Base-by-base conservation (phyloP, 1,139 yeast genomes). In the Yamadazyma conglobata region DNA sequence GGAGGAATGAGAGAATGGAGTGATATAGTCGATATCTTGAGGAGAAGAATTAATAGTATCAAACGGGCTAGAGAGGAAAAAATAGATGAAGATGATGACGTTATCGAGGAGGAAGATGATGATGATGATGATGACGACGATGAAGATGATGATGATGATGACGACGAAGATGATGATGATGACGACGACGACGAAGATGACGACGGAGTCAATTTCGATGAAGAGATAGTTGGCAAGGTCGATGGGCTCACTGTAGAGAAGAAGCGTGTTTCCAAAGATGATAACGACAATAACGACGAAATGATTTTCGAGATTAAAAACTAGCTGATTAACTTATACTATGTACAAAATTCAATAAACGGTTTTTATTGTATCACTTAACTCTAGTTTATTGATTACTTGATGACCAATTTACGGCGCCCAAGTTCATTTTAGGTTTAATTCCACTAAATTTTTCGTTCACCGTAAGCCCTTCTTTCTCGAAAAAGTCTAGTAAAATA, bases 1-100 rank as follows among this genome's bases (percentile, higher is more conserved):
- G 98, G 98, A 15, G 98, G 97, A 7, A 91, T 91, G 98, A 71
- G 95, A 50, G 97, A 91, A 58, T 89, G 96, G 96, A 73, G 79
- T 39, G 96, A 88, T 43, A 75, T 89, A 33, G 96, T 88, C 8
- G 96, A 87, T 47, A 76, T 79, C 10, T 57, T 87, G 33, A 78
- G 86, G 31, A 70, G 77, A 37, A 68, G 66, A 41, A 72, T 64
- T 42, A 61, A 50, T 20, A 46, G 60, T 8, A 53, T 70, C 31
- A 60, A 59, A 38, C 37, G 23, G 4, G 56, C 56, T 25, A 51
- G 52, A 45, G 40, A 52, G 39, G 56, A 50, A 5, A 60, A 50
- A 2, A 63, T 52, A 4, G 60, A 51, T 4, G 65, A 57, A 6
- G 64, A 54, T 1, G 60, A 50, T 3, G 64, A 50, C 2, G 60